phyloP scores from a whole-genome alignment of 352 stramenopile species.

The Saprolegnia diclina region DNA sequence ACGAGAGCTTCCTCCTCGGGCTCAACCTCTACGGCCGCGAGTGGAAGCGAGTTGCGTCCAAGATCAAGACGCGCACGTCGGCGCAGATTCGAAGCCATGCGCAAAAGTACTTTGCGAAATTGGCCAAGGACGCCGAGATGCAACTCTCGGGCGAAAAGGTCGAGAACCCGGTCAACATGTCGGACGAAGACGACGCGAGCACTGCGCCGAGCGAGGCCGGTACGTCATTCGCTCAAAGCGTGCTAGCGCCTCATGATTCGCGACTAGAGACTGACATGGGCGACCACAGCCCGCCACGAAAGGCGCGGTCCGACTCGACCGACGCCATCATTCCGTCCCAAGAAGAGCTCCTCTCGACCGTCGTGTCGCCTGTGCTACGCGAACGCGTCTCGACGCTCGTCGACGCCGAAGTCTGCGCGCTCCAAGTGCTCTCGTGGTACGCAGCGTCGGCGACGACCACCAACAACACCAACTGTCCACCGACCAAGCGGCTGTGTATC shows the following conservation, averaged over 20 bases:
- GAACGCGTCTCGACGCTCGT: slow-evolving; percentile 65
- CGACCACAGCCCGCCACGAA: neutral
- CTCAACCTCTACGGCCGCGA: slow-evolving; percentile 92
- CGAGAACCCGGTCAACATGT: neutral
- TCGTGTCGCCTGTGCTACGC: slow-evolving; percentile 53
- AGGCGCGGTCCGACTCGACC: slow-evolving; percentile 1
- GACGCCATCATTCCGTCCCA: slow-evolving; percentile 45
- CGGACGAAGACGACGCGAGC: neutral
- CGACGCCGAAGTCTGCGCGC: slow-evolving; percentile 67
- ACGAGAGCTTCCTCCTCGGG: slow-evolving; percentile 92
- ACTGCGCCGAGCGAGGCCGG: neutral
- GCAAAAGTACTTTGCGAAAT: slow-evolving; percentile 85
- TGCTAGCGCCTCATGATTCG: too few relatives aligned
- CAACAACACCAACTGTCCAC: neutral
- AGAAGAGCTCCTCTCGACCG: slow-evolving; percentile 70
- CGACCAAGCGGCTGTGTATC: slow-evolving; percentile 3
- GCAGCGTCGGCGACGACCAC: slow-evolving; percentile 21
- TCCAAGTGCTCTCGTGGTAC: slow-evolving; percentile 77
- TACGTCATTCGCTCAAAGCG: too few relatives aligned
- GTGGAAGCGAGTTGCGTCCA: slow-evolving; percentile 95
- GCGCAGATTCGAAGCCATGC: slow-evolving; percentile 80
- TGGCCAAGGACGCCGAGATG: slow-evolving; percentile 69
- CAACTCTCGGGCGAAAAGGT: neutral
- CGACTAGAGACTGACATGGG: neutral
- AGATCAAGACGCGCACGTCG: slow-evolving; percentile 84